These are phyloP conservation scores for Urochloa ruziziensis DNA, from an alignment of 176 grass and related monocot species.

Conservation along the genomic window DNA sequence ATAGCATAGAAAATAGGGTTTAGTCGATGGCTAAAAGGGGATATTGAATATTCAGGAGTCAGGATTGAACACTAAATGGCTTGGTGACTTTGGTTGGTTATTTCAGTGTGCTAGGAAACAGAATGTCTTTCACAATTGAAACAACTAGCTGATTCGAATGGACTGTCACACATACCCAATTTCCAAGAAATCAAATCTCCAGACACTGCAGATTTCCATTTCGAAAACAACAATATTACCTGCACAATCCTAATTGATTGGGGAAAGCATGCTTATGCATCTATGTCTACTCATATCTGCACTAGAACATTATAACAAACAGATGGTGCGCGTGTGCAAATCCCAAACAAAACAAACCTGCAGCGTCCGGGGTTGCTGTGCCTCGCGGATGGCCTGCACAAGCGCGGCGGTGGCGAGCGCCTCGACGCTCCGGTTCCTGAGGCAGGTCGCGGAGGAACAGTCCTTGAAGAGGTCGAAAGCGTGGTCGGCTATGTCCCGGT, in stretches of 20 bases:
- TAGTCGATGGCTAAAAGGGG: not conserved
- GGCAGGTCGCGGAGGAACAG: conserved; percentile 76
- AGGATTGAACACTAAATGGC: not conserved
- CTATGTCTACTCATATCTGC: not conserved
- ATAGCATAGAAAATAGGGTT: not conserved
- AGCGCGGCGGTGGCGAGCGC: conserved; percentile 91
- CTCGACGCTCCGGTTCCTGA: conserved; percentile 92
- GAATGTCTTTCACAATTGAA: not conserved
- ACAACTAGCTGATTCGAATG: not conserved
- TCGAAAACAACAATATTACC: not conserved
- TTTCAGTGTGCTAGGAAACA: not conserved
- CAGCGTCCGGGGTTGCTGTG: conserved; percentile 83
- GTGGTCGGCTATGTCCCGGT: conserved; percentile 88
- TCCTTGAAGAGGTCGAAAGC: conserved; percentile 96
- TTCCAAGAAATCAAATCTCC: not conserved
- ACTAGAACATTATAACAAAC: conserved; percentile 26
- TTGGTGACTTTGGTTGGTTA: not conserved
- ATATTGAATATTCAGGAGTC: not conserved
- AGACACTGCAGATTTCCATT: not conserved
- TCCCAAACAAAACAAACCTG: conserved; percentile 52
- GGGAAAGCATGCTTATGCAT: not conserved
- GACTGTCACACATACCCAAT: not conserved
- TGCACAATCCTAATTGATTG: not conserved
- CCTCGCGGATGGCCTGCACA: conserved; percentile 96
- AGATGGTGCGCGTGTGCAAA: not conserved